These are phyloP conservation scores for Mucor racemosus DNA, from an alignment of 371 early-diverging fungal species.

Conservation along the genomic window DNA sequence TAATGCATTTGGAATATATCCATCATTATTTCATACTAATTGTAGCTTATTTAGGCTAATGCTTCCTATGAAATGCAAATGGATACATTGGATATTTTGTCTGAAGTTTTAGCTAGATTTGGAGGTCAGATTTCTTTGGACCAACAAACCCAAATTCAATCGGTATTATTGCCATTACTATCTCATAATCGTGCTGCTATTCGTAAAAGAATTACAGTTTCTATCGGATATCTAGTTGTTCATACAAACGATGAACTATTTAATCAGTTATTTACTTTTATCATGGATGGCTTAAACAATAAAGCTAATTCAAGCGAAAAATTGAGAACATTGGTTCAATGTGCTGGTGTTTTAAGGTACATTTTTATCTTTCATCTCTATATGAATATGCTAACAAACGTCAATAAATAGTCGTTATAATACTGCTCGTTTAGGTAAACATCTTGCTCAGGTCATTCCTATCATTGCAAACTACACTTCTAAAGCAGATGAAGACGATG, in stretches of 20 bases:
- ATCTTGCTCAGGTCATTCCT: constrained; percentile 72
- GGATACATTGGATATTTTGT: constrained; percentile 86
- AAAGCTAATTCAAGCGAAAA: constrained; percentile 63
- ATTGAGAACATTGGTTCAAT: constrained; percentile 74
- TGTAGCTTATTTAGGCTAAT: constrained; percentile 28
- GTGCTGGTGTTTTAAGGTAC: constrained; percentile 76
- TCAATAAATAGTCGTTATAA: constrained; percentile 66
- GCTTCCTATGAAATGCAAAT: constrained; percentile 77
- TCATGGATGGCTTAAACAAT: constrained; percentile 42
- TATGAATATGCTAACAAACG: not conserved
- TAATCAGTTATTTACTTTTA: constrained; percentile 54
- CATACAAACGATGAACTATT: constrained; percentile 77
- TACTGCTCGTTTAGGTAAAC: constrained; percentile 70
- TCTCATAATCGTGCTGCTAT: constrained; percentile 78
- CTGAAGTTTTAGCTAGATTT: constrained; percentile 79
- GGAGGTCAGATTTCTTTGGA: constrained; percentile 63
- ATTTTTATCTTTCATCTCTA: not conserved
- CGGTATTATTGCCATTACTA: constrained; percentile 69
- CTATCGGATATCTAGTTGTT: constrained; percentile 76
- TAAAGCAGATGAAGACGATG: constrained; percentile 77
- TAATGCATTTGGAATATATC: constrained; percentile 25
- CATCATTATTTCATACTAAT: not conserved
- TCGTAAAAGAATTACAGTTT: constrained; percentile 81
- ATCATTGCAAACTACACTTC: constrained; percentile 60
- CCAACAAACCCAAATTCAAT: constrained; percentile 64